phyloP scores from a whole-genome alignment of 2,329 filamentous ascomycete genomes.

The Aspergillus sp. region DNA sequence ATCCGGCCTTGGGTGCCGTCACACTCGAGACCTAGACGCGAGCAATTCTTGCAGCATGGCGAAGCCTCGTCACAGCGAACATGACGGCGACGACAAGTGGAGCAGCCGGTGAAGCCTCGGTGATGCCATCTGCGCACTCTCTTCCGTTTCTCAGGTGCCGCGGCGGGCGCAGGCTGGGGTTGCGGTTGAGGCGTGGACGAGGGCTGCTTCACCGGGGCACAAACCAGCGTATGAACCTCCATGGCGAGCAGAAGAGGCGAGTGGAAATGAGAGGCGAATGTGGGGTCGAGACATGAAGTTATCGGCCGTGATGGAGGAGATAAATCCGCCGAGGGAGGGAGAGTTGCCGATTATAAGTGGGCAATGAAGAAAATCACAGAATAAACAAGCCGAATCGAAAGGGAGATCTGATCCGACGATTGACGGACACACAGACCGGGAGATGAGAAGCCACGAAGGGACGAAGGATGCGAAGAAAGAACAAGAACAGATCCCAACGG shows the following conservation, averaged over 20 bases:
- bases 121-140: conserved; percentile 42
- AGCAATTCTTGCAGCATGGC: conserved; percentile 40
- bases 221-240: conserved; percentile 29
- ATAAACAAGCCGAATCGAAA: background rate
- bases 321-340: background rate
- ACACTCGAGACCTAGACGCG: conserved; percentile 33
- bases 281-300: conserved; percentile 27
- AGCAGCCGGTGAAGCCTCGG: conserved; percentile 43
- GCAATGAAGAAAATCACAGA: background rate
- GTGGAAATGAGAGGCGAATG: conserved; percentile 6
- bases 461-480: background rate
- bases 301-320: background rate
- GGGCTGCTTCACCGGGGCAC: conserved; percentile 16
- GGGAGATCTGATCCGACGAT: background rate
- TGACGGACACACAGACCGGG: background rate
- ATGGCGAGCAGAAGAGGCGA: conserved; percentile 22
- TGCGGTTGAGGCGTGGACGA: conserved; percentile 13
- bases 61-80: conserved; percentile 39
- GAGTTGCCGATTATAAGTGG: background rate
- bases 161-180: conserved; percentile 5
- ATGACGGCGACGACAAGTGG: conserved; percentile 42
- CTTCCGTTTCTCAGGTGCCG: conserved; percentile 27
- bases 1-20: conserved; percentile 36
- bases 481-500: background rate
- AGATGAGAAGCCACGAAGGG: background rate